phyloP scores from a whole-genome alignment of 2,329 filamentous ascomycete species.

The Sordariomycetes sp. region DNA sequence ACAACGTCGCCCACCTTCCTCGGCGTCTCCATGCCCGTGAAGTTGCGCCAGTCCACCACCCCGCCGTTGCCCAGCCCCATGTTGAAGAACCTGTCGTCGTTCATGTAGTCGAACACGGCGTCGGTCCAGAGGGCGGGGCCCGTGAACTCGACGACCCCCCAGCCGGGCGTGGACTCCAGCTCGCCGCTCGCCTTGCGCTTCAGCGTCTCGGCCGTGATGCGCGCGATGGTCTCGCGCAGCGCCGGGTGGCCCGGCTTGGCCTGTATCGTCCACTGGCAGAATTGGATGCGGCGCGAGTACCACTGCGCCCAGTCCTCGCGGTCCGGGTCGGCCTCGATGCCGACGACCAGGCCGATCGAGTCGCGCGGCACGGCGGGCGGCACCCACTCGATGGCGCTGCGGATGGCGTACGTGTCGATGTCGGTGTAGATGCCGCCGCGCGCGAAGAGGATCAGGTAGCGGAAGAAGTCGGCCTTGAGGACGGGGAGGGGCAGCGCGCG shows the following conservation, averaged over 20 bases:
- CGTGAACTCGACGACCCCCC: conserved; percentile 84
- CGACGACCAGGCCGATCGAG: conserved; percentile 76
- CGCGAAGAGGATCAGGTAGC: conserved; percentile 57
- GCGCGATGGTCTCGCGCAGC: conserved; percentile 74
- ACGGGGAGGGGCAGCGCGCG: conserved; percentile 61
- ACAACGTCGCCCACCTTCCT: conserved; percentile 91
- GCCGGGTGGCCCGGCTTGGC: conserved; percentile 89
- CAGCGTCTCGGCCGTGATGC: conserved; percentile 75
- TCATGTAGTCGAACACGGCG: conserved; percentile 83
- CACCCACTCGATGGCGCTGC: conserved; percentile 79
- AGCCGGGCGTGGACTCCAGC: conserved; percentile 47
- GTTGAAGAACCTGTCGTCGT: conserved; percentile 72
- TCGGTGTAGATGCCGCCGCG: conserved; percentile 67
- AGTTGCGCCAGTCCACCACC: conserved; percentile 81
- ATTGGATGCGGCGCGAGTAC: conserved; percentile 94
- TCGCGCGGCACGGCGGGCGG: conserved; percentile 66
- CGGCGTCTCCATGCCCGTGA: conserved; percentile 72
- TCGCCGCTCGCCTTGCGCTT: conserved; percentile 57
- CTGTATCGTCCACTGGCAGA: conserved; percentile 99
- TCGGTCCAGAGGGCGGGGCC: conserved; percentile 95
- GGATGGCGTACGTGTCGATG: conserved; percentile 83
- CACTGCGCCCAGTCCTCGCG: conserved; percentile 85
- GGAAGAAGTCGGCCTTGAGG: conserved; percentile 70
- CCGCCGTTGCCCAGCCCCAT: conserved; percentile 47
- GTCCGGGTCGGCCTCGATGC: conserved; percentile 94